Evolutionary conservation across 176 grass and related monocot species (phyloP), one percentile per base, ranked within the genome.

Genomic region (Eragrostis nindensis): DNA sequence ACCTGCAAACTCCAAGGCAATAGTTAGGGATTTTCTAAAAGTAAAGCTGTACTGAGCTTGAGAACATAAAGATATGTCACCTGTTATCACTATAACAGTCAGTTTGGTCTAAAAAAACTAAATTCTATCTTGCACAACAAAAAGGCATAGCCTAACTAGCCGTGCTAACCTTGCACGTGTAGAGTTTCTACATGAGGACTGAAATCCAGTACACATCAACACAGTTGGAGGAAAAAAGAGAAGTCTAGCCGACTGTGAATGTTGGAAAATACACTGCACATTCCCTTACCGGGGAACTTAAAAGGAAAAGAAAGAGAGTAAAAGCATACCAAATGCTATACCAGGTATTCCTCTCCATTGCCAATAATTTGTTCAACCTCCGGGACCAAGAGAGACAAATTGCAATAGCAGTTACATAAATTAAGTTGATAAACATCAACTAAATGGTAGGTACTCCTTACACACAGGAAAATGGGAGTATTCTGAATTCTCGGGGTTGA

Each of bases 261-360:
- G 85, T 81, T 67, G 60, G 70, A 70, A 62, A 88, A 83, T 81
- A 77, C 46, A 74, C 67, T 86, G 79, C 74, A 78, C 71, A 81
- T 62, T 85, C 85, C 87, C 90, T 92, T 96, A 96, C 93, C 82
- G 90, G 85, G 93, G 90, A 84, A 89, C 50, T 90, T 85, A 65
- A 24, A 67, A 73, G 62, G 70, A 25, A 81, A 46, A 70, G 10
- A 59, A 47, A 32, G 69, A 56, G 38, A 32, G 57, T 10, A 26
- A 8, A 3, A 71, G 49, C 25, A 77, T 10, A 42, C 43, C 77
- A 84, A 43, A 77, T 68, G 68, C 63, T 68, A 68, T 85, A 85
- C 76, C 84, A 87, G 55, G 49, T 62, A 55, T 26, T 45, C 71
- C 62, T 84, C 70, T 78, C 47, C 67, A 44, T 71, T 69, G 70